phyloP scores from a whole-genome alignment of 1,284 basidiomycete genomes.

The Malassezia dermatis region DNA sequence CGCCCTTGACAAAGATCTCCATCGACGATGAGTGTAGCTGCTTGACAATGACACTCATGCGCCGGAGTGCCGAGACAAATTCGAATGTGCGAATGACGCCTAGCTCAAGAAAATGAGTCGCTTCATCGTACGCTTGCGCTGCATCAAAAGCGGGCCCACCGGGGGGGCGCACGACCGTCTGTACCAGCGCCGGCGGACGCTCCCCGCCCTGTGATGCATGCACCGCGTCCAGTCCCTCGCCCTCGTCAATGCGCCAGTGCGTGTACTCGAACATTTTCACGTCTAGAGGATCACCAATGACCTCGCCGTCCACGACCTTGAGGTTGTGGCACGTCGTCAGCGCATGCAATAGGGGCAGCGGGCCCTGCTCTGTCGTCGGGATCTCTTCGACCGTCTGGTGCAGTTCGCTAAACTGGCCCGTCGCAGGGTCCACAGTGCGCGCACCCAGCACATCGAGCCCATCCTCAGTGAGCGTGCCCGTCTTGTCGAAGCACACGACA shows the following conservation, averaged over 20 bases:
- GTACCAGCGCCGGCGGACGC: slow-evolving; percentile 80
- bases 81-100: slow-evolving; percentile 95
- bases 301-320: slow-evolving; percentile 76
- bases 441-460: slow-evolving; percentile 77
- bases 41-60: slow-evolving; percentile 98
- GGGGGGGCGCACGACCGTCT: slow-evolving; percentile 89
- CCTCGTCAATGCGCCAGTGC: slow-evolving; percentile 90
- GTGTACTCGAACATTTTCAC: slow-evolving; percentile 84
- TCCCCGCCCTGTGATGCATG: slow-evolving; percentile 48
- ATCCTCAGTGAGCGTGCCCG: slow-evolving; percentile 94
- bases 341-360: slow-evolving; percentile 74
- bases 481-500: slow-evolving; percentile 98
- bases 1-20: slow-evolving; percentile 97
- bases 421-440: slow-evolving; percentile 39
- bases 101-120: slow-evolving; percentile 70
- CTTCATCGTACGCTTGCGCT: slow-evolving; percentile 66
- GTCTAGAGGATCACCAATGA: slow-evolving; percentile 91
- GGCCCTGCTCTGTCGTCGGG: slow-evolving; percentile 49
- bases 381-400: slow-evolving; percentile 77
- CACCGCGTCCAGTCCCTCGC: slow-evolving; percentile 22
- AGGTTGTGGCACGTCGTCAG: slow-evolving; percentile 92
- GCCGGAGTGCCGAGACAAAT: slow-evolving; percentile 79
- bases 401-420: slow-evolving; percentile 76
- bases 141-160: slow-evolving; percentile 77
- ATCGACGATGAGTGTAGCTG: slow-evolving; percentile 83